Percentiles rank a stretch among this genome's conserved stretches.
These are phyloP conservation scores for Aspergillus chevalieri DNA, from an alignment of 2,329 filamentous ascomycete species.

Conservation along the genomic window DNA sequence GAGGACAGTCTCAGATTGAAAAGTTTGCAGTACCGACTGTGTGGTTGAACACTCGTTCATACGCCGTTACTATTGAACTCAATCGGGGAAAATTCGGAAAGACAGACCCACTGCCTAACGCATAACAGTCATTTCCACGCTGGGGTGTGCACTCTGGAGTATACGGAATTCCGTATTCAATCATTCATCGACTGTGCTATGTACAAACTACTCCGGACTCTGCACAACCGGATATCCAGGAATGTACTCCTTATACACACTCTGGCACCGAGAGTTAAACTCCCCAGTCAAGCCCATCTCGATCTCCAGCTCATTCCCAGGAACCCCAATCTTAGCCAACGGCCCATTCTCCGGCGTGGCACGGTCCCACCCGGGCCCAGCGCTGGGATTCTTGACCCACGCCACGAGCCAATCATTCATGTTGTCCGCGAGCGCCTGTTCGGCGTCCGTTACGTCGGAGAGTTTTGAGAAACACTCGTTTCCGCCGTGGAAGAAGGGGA, in stretches of 20 bases:
- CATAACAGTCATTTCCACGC: too few relatives aligned
- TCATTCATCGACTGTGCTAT: too few relatives aligned
- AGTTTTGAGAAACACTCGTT: slow-evolving; percentile 16
- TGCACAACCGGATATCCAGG: slow-evolving; percentile 15
- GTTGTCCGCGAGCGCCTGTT: slow-evolving; percentile 15
- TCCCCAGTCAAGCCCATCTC: slow-evolving; percentile 11
- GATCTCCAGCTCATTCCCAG: slow-evolving; percentile 12
- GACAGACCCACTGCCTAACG: too few relatives aligned
- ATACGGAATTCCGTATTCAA: too few relatives aligned
- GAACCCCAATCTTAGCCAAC: slow-evolving; percentile 14
- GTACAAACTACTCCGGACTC: slow-evolving; percentile 5
- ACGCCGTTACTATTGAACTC: too few relatives aligned
- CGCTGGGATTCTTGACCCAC: slow-evolving; percentile 15
- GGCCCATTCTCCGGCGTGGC: slow-evolving; percentile 12
- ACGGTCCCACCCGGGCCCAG: slow-evolving; percentile 14
- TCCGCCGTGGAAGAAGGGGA: slow-evolving; percentile 20
- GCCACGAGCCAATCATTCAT: slow-evolving; percentile 18
- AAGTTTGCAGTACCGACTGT: too few relatives aligned
- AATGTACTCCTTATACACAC: slow-evolving; percentile 12
- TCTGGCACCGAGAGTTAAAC: slow-evolving; percentile 17
- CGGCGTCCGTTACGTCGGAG: slow-evolving; percentile 8
- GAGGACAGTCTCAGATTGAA: too few relatives aligned
- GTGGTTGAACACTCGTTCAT: too few relatives aligned
- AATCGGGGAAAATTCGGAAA: too few relatives aligned
- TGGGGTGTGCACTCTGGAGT: too few relatives aligned